A percentile compares a stretch with the other conserved stretches of the same genome.
phyloP scores from a whole-genome alignment of 768 basidiomycete species.

The Paxillus involutus region DNA sequence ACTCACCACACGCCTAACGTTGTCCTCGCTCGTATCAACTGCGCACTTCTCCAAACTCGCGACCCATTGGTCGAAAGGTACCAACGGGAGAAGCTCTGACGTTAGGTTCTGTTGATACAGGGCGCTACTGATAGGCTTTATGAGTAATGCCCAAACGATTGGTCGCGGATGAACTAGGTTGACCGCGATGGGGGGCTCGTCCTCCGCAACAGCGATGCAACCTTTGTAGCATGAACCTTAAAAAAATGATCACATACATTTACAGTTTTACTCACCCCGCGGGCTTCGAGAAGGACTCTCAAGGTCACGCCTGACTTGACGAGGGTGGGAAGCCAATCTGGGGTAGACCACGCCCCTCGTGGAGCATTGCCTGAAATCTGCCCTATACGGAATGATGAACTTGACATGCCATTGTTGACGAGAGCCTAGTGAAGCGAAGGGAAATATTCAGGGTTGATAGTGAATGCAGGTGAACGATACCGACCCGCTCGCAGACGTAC shows the following conservation, averaged over 20 bases:
- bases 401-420: constrained; percentile 29
- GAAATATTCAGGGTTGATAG: not conserved
- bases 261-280: constrained; percentile 20
- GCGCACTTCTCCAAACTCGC: constrained; percentile 23
- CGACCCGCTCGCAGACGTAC: too few relatives aligned
- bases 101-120: constrained; percentile 11
- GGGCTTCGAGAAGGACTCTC: constrained; percentile 29
- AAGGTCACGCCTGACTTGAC: constrained; percentile 34
- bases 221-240: constrained; percentile 6
- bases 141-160: constrained; percentile 20
- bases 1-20: constrained; percentile 31
- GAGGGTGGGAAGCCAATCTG: constrained; percentile 38
- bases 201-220: constrained; percentile 23
- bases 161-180: constrained; percentile 37
- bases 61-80: constrained; percentile 36
- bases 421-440: constrained; percentile 24
- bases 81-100: constrained; percentile 23
- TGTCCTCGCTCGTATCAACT: constrained; percentile 17
- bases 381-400: constrained; percentile 36
- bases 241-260: not conserved
- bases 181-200: constrained; percentile 15
- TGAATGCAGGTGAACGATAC: constrained; percentile 9
- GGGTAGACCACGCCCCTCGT: constrained; percentile 37
- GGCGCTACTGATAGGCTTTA: constrained; percentile 23
- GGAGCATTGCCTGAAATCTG: constrained; percentile 34